Percentiles rank a stretch among this genome's conserved stretches.
Conservation (phyloP, 202 grass and related monocot genomes). For the Musa balbisiana region DNA sequence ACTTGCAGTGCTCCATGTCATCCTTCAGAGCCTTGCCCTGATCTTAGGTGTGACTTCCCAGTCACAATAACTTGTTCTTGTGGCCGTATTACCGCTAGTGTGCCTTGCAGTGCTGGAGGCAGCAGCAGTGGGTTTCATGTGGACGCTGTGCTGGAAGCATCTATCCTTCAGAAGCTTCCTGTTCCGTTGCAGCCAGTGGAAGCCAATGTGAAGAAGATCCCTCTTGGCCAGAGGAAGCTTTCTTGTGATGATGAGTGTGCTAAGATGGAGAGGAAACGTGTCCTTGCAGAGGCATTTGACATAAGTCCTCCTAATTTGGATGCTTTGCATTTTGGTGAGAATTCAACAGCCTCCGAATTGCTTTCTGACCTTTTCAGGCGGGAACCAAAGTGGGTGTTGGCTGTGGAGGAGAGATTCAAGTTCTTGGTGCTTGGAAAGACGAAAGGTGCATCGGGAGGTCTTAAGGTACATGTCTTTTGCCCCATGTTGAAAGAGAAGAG, state of each 20-base stretch:
- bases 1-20: constrained; percentile 77
- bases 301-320: constrained; percentile 78
- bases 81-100: constrained; percentile 56
- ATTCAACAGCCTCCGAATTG: constrained; percentile 39
- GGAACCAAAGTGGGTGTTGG: constrained; percentile 84
- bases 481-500: constrained; percentile 82
- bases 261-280: constrained; percentile 76
- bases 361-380: constrained; percentile 63
- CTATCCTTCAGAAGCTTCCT: constrained; percentile 72
- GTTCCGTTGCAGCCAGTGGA: constrained; percentile 65
- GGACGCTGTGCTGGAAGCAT: constrained; percentile 52
- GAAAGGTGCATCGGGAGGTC: constrained; percentile 43
- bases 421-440: constrained; percentile 81
- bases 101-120: constrained; percentile 72
- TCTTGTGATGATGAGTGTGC: constrained; percentile 83
- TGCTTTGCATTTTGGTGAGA: constrained; percentile 84
- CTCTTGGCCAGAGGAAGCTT: constrained; percentile 92
- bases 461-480: constrained; percentile 75
- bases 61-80: constrained; percentile 76
- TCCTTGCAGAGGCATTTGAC: constrained; percentile 93
- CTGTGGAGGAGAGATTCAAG: constrained; percentile 94
- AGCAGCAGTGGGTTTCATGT: constrained; percentile 19
- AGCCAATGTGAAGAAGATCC: constrained; percentile 59
- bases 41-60: constrained; percentile 66
- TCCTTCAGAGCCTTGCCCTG: constrained; percentile 64